Evolutionary conservation across 768 basidiomycete genomes (phyloP).

Genomic region (Pisolithus sp.): DNA sequence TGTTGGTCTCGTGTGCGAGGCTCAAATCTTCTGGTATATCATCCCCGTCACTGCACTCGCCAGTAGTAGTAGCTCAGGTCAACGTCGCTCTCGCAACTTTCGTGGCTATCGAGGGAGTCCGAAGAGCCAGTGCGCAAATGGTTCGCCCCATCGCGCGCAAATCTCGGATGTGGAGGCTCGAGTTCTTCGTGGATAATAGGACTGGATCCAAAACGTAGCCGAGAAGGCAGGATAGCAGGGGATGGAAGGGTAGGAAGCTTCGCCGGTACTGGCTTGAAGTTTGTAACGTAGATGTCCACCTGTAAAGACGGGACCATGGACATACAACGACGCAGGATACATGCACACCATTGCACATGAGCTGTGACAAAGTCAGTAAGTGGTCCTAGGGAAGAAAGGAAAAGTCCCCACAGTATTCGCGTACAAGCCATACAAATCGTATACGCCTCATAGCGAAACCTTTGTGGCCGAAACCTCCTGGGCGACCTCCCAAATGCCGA

Average conservation of each 20-base stretch:
- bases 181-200: conserved; percentile 19
- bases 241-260: conserved; percentile 4
- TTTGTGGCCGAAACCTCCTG: conserved; percentile 38
- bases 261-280: conserved; percentile 32
- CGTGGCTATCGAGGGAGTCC: conserved; percentile 26
- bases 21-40: conserved; percentile 23
- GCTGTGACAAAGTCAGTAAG: conserved; percentile 31
- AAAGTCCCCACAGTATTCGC: conserved; percentile 59
- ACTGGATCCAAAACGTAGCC: conserved; percentile 9
- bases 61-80: conserved; percentile 40
- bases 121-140: conserved; percentile 11
- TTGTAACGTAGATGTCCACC: conserved; percentile 72
- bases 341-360: conserved; percentile 73
- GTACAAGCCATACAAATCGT: conserved; percentile 70
- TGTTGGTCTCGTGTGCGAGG: conserved; percentile 40
- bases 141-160: conserved; percentile 8
- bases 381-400: neutral
- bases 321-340: conserved; percentile 56
- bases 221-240: conserved; percentile 8
- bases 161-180: conserved; percentile 31
- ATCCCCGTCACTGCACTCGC: conserved; percentile 29
- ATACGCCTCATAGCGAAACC: conserved; percentile 45
- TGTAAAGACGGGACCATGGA: conserved; percentile 49
- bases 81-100: conserved; percentile 29
- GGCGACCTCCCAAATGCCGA: conserved; percentile 38